Evolutionary conservation across 176 grass and related monocot genomes (phyloP).

Genomic region (Eremochloa ophiuroides): DNA sequence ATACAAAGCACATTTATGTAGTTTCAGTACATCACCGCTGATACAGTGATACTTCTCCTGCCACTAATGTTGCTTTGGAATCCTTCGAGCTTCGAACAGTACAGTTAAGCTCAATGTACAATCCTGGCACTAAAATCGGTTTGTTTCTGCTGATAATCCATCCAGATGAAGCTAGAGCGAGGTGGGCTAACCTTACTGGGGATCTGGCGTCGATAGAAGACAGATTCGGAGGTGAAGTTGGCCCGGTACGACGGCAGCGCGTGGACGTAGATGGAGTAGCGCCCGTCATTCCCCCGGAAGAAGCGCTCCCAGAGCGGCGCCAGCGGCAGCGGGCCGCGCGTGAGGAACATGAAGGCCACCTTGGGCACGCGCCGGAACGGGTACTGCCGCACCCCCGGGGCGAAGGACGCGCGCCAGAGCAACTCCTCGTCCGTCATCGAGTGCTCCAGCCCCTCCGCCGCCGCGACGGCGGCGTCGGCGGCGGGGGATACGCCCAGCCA

Average conservation of each 20-base stretch:
- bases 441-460: constrained; percentile 44
- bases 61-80: neutral
- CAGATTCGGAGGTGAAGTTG: constrained; percentile 77
- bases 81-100: neutral
- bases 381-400: constrained; percentile 50
- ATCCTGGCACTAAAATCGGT: neutral
- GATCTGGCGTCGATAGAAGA: constrained; percentile 70
- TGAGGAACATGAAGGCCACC: constrained; percentile 97
- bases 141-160: neutral
- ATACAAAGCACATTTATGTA: too few species aligned
- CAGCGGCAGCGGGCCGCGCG: constrained; percentile 71
- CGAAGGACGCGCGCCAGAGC: constrained; percentile 84
- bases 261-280: constrained; percentile 85
- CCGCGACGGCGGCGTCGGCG: neutral
- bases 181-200: constrained; percentile 68
- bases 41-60: neutral
- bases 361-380: constrained; percentile 72
- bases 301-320: constrained; percentile 84
- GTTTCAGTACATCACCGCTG: neutral
- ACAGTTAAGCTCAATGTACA: neutral
- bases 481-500: constrained; percentile 27
- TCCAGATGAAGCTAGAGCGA: neutral
- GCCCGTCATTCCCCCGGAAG: constrained; percentile 67
- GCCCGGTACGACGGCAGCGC: constrained; percentile 60
- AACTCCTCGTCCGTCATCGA: constrained; percentile 83